Percentiles rank a stretch among this genome's conserved stretches.
phyloP scores from a whole-genome alignment of 768 basidiomycete species.

The Tubosaeta sp. region DNA sequence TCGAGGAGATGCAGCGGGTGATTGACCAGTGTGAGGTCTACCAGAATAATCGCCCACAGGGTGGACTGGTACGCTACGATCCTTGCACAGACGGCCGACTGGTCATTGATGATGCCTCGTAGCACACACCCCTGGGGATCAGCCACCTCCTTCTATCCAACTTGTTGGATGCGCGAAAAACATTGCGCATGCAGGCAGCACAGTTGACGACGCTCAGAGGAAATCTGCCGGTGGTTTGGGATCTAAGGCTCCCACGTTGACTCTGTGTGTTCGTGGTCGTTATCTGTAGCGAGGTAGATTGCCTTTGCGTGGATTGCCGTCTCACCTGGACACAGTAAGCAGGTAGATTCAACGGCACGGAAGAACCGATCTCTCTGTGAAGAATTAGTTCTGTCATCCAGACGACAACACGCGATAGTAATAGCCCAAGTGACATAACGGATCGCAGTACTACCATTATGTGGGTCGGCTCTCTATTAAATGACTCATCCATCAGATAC shows the following conservation, averaged over 20 bases:
- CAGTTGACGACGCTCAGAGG: background rate
- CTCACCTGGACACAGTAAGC: background rate
- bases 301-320: background rate
- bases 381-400: background rate
- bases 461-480: background rate
- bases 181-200: background rate
- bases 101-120: background rate
- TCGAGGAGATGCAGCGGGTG: constrained; percentile 9
- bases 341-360: background rate
- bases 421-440: background rate
- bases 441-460: background rate
- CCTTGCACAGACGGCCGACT: background rate
- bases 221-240: background rate
- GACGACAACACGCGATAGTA: background rate
- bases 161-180: background rate
- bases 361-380: background rate
- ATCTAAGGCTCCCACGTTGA: too few species aligned
- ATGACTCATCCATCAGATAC: background rate
- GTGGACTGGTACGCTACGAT: background rate
- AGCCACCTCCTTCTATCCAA: background rate
- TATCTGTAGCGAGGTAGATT: background rate
- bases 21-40: background rate
- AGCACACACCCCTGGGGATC: background rate
- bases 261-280: too few species aligned
- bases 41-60: background rate